phyloP scores from a whole-genome alignment of 2,329 filamentous ascomycete genomes.

The Pseudogymnoascus sp. region DNA sequence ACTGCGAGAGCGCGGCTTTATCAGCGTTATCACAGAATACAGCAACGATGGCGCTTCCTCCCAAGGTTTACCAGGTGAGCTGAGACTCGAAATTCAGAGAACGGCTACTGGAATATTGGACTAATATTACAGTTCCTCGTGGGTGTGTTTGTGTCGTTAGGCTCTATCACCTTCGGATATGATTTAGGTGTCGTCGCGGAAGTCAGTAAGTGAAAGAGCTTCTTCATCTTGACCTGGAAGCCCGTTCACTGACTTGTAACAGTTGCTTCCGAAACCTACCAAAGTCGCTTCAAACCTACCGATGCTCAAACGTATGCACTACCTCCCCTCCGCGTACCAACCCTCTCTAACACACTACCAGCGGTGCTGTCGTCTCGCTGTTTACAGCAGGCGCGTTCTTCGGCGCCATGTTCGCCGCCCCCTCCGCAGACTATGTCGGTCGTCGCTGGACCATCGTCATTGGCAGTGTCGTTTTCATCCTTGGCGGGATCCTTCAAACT shows the following conservation, averaged over 20 bases:
- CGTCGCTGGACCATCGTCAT: slow-evolving; percentile 63
- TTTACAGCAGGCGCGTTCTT: slow-evolving; percentile 57
- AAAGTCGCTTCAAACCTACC: slow-evolving; percentile 28
- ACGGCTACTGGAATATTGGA: background rate
- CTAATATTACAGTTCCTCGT: slow-evolving; percentile 37
- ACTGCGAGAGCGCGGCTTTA: background rate
- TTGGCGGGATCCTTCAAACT: slow-evolving; percentile 67
- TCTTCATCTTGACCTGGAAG: background rate
- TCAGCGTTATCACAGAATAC: background rate
- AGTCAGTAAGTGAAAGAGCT: slow-evolving; percentile 23
- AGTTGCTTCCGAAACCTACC: slow-evolving; percentile 40
- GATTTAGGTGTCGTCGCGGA: slow-evolving; percentile 45
- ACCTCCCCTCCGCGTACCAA: background rate
- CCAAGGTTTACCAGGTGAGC: slow-evolving; percentile 32
- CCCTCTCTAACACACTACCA: slow-evolving; percentile 21
- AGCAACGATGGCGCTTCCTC: slow-evolving; percentile 34
- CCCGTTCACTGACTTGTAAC: background rate
- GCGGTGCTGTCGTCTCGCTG: slow-evolving; percentile 64
- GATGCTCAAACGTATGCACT: slow-evolving; percentile 9
- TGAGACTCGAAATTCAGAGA: background rate
- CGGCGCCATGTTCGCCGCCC: slow-evolving; percentile 62
- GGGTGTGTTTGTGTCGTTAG: slow-evolving; percentile 46
- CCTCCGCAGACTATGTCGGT: slow-evolving; percentile 59
- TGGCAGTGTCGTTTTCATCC: slow-evolving; percentile 60
- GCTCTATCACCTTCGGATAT: slow-evolving; percentile 47